Conservation (phyloP, 768 basidiomycete genomes). For the Phanerodontia chrysosporium region DNA sequence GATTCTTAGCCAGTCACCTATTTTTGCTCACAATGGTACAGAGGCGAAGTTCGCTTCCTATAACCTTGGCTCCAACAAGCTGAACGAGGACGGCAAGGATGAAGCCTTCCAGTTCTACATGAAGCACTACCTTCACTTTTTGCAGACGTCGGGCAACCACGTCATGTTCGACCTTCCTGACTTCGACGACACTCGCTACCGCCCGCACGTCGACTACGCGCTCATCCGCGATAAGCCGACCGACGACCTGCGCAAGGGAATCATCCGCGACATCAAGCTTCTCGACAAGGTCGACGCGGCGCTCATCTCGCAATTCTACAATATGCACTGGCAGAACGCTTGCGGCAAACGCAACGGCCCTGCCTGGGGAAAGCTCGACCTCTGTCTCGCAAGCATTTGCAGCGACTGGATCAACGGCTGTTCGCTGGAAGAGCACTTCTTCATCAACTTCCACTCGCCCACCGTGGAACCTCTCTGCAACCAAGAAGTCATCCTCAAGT, state of each 20-base stretch:
- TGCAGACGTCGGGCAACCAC: constrained; percentile 19
- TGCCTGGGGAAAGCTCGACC: constrained; percentile 32
- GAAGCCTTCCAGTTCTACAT: constrained; percentile 13
- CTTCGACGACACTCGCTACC: constrained; percentile 17
- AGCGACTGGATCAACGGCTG: constrained; percentile 24
- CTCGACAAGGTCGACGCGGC: not conserved
- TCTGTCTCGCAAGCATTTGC: constrained; percentile 16
- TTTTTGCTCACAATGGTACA: not conserved
- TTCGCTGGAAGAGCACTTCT: constrained; percentile 11
- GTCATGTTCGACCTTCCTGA: constrained; percentile 24
- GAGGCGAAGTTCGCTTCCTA: not conserved
- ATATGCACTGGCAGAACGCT: constrained; percentile 27
- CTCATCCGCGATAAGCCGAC: constrained; percentile 5
- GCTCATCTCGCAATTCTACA: not conserved
- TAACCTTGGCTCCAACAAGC: not conserved
- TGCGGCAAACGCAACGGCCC: constrained; percentile 49
- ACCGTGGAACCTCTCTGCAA: constrained; percentile 6
- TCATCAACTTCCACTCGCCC: constrained; percentile 18
- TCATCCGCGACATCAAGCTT: not conserved
- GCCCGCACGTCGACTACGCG: constrained; percentile 18
- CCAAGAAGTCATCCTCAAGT: constrained; percentile 4
- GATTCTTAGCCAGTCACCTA: not conserved
- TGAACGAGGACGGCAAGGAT: not conserved
- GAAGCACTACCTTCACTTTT: constrained; percentile 19
- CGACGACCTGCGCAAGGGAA: constrained; percentile 5